Conservation (phyloP, 305 asterid species). For the Plantago lanceolata region DNA sequence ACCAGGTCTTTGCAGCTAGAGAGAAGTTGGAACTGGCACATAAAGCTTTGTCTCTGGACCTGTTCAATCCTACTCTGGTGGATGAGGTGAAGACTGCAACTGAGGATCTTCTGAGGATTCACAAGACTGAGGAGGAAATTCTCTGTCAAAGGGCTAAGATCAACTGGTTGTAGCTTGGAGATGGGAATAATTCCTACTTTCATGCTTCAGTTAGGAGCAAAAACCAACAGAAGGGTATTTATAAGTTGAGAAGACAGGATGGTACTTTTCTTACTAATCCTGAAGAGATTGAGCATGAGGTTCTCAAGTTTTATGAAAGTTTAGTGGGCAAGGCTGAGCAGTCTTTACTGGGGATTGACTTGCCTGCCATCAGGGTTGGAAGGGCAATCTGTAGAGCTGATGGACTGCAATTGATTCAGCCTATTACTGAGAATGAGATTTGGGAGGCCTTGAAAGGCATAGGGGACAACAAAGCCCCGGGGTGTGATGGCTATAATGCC, state of each 20-base stretch:
- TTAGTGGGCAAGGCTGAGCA: not conserved
- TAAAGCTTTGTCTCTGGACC: too few species aligned
- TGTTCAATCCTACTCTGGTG: too few species aligned
- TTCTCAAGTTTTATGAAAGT: not conserved
- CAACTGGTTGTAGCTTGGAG: too few species aligned
- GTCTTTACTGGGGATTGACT: not conserved
- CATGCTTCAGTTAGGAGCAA: not conserved
- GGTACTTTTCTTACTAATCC: not conserved
- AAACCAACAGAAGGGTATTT: not conserved
- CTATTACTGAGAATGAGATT: not conserved
- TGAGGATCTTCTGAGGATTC: too few species aligned
- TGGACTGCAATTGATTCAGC: not conserved
- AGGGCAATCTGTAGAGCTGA: not conserved
- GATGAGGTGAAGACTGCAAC: too few species aligned
- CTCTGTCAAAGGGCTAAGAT: too few species aligned
- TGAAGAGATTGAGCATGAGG: not conserved
- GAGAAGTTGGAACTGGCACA: not conserved
- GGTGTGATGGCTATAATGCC: not conserved
- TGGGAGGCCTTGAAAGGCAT: not conserved
- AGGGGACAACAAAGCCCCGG: not conserved
- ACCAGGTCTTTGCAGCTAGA: not conserved
- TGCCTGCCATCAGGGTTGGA: not conserved
- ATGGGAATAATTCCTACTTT: too few species aligned
- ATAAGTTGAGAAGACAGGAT: not conserved
- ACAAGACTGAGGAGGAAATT: too few species aligned